Evolutionary conservation across 1,284 basidiomycete genomes (phyloP).

Genomic region (Laetiporus sulphureus): DNA sequence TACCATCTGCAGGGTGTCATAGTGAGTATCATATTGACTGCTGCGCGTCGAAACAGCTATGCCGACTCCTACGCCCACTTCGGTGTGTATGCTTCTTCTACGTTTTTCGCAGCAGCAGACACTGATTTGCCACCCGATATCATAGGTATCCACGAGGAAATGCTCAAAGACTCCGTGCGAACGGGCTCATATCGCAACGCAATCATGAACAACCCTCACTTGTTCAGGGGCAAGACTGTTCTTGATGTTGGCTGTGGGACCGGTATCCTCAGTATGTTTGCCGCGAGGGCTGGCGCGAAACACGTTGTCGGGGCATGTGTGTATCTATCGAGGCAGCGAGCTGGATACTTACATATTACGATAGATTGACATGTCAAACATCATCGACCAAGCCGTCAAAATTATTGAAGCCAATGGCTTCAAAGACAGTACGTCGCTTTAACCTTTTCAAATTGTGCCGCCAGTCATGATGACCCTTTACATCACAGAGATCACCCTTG

Average conservation of each 20-base stretch:
- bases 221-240: conserved; percentile 96
- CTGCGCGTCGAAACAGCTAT: conserved; percentile 51
- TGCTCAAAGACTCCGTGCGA: conserved; percentile 97
- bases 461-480: neutral
- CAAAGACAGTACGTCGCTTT: conserved; percentile 77
- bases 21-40: neutral
- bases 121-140: too few species aligned
- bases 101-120: too few species aligned
- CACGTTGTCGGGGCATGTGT: conserved; percentile 85
- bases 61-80: conserved; percentile 94
- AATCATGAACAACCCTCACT: conserved; percentile 91
- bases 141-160: conserved; percentile 92
- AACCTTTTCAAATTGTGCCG: neutral
- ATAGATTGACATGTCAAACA: conserved; percentile 99
- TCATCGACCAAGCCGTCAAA: conserved; percentile 97
- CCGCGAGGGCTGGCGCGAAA: conserved; percentile 94
- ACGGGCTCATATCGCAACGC: conserved; percentile 94
- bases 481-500: conserved; percentile 79
- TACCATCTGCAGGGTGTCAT: conserved; percentile 20
- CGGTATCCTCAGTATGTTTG: conserved; percentile 98
- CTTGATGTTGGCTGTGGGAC: conserved; percentile 99
- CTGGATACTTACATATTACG: conserved; percentile 1
- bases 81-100: conserved; percentile 45
- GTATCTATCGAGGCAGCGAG: conserved; percentile 2
- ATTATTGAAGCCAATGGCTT: conserved; percentile 97